Percentiles rank a stretch among this genome's conserved stretches.
These are phyloP conservation scores for Chrysoporthe puriensis DNA, from an alignment of 2,329 filamentous ascomycete species.

Conservation along the genomic window DNA sequence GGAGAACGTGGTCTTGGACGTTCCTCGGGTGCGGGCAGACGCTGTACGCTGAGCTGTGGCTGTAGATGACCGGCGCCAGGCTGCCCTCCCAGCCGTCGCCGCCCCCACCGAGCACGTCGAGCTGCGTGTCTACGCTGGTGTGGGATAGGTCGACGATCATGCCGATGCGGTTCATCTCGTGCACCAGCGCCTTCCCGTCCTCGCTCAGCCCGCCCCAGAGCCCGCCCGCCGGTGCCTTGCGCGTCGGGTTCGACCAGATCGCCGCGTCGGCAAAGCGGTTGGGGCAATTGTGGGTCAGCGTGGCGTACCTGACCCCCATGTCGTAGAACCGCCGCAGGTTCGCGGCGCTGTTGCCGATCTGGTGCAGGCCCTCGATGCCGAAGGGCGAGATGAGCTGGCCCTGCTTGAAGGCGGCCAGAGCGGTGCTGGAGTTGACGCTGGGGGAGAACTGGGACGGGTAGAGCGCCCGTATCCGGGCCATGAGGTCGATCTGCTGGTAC, in stretches of 20 bases:
- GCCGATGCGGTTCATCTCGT: slow-evolving; percentile 92
- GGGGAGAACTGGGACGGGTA: slow-evolving; percentile 75
- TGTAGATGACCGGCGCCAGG: slow-evolving; percentile 83
- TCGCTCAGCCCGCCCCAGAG: slow-evolving; percentile 74
- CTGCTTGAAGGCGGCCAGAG: slow-evolving; percentile 61
- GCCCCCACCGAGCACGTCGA: slow-evolving; percentile 71
- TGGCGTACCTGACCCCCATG: slow-evolving; percentile 84
- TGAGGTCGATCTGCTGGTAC: slow-evolving; percentile 75
- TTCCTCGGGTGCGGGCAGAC: slow-evolving; percentile 90
- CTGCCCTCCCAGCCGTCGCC: slow-evolving; percentile 69
- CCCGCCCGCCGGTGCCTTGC: slow-evolving; percentile 51
- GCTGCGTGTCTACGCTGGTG: slow-evolving; percentile 77
- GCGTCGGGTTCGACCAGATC: slow-evolving; percentile 57
- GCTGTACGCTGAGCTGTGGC: slow-evolving; percentile 79
- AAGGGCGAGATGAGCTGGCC: slow-evolving; percentile 76
- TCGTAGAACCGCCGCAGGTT: slow-evolving; percentile 76
- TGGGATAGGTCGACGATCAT: slow-evolving; percentile 94
- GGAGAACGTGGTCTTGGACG: slow-evolving; percentile 81
- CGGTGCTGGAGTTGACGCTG: slow-evolving; percentile 61
- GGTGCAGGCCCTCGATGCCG: slow-evolving; percentile 86
- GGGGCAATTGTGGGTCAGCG: slow-evolving; percentile 91
- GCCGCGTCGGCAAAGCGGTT: slow-evolving; percentile 89
- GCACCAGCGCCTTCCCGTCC: slow-evolving; percentile 69
- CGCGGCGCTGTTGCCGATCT: slow-evolving; percentile 83
- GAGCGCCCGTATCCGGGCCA: slow-evolving; percentile 62